Evolutionary conservation across 257 asterid genomes (phyloP).

Genomic region (Datura wrightii): DNA sequence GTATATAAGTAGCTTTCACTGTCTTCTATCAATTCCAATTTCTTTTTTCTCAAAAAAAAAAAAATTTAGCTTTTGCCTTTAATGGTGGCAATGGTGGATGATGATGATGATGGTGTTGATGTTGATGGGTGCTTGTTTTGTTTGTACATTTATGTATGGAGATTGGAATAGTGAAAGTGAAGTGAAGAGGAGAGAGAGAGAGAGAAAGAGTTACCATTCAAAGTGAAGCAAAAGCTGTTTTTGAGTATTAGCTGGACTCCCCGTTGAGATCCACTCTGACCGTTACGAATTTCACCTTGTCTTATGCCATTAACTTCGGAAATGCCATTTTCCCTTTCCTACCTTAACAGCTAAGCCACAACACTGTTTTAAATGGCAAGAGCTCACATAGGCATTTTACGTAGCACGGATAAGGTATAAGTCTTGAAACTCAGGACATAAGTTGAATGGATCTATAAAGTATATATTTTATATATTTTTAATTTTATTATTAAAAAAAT

Average conservation of each 20-base stretch:
- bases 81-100: slow-evolving; percentile 5
- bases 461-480: too few species aligned
- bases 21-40: neutral
- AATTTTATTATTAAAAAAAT: too few species aligned
- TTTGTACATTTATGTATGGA: neutral
- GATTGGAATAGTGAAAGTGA: neutral
- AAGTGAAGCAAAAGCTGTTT: slow-evolving; percentile 16
- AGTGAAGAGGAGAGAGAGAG: neutral
- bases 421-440: too few species aligned
- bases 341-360: slow-evolving; percentile 13
- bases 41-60: too few species aligned
- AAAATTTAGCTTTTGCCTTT: neutral
- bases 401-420: too few species aligned
- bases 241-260: slow-evolving; percentile 36
- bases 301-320: neutral
- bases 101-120: neutral
- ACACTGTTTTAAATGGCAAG: too few species aligned
- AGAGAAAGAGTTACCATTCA: neutral
- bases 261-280: slow-evolving; percentile 34
- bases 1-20: slow-evolving; percentile 6
- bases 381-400: too few species aligned
- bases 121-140: slow-evolving; percentile 21
- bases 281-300: slow-evolving; percentile 29
- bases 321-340: slow-evolving; percentile 29
- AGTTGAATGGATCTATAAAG: too few species aligned